Percentiles rank a stretch among this genome's conserved stretches.
Conservation (phyloP, 2,329 filamentous ascomycete genomes). For the Fusarium gaditjirri region DNA sequence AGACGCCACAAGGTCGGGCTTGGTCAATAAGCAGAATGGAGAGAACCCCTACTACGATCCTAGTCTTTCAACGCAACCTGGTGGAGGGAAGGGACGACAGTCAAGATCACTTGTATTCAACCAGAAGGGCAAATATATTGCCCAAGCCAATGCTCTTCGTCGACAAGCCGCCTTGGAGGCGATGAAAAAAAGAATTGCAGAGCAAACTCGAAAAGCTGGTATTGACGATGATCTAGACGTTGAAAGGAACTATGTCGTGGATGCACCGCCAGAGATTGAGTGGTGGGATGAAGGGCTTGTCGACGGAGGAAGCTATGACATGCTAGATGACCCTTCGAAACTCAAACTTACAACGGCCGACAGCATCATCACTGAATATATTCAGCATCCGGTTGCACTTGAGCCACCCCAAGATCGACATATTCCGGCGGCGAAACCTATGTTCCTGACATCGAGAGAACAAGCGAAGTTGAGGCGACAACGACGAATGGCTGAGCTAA, state of each 20-base stretch:
- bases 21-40: conserved; percentile 15
- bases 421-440: conserved; percentile 81
- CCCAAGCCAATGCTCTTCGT: conserved; percentile 89
- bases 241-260: conserved; percentile 89
- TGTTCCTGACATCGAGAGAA: conserved; percentile 92
- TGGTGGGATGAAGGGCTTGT: conserved; percentile 98
- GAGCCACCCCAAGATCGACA: conserved; percentile 92
- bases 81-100: conserved; percentile 68
- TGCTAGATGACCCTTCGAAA: conserved; percentile 70
- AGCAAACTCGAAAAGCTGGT: conserved; percentile 86
- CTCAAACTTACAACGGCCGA: conserved; percentile 83
- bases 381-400: conserved; percentile 92
- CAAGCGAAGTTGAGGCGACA: conserved; percentile 91
- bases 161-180: conserved; percentile 89
- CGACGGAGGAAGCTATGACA: conserved; percentile 77
- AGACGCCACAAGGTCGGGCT: conserved; percentile 37
- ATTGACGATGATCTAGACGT: conserved; percentile 91
- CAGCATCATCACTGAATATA: conserved; percentile 87
- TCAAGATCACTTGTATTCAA: conserved; percentile 88
- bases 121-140: conserved; percentile 96
- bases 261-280: conserved; percentile 86
- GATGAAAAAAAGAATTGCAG: conserved; percentile 94
- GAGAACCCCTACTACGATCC: conserved; percentile 86
- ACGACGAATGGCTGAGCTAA: conserved; percentile 89
- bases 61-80: conserved; percentile 69